Percentiles rank a stretch among this genome's conserved stretches.
Evolutionary conservation across 805 yeast species (phyloP).

Genomic region (Candida stauntonica): DNA sequence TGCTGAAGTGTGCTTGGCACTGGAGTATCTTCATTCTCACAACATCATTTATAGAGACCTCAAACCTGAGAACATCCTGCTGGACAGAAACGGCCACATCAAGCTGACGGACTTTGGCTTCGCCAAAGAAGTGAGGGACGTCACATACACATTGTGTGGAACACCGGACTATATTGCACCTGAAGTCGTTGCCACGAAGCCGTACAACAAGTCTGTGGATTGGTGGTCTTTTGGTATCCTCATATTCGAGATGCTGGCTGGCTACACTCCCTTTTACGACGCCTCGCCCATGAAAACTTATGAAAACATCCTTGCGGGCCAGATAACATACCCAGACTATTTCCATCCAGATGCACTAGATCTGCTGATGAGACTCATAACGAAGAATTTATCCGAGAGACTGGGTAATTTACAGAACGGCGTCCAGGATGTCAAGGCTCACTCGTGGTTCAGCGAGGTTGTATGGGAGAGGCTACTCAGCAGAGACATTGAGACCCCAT

Average conservation of each 20-base stretch:
- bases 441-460: conserved; percentile 90
- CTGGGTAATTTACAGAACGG: conserved; percentile 86
- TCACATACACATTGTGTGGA: conserved; percentile 91
- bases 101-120: conserved; percentile 93
- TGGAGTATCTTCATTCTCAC: conserved; percentile 82
- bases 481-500: conserved; percentile 90
- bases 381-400: conserved; percentile 77
- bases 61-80: conserved; percentile 86
- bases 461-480: conserved; percentile 85
- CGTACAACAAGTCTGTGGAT: conserved; percentile 91
- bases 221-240: conserved; percentile 97
- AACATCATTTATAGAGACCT: conserved; percentile 88
- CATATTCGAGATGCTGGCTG: conserved; percentile 91
- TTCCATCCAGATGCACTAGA: conserved; percentile 77
- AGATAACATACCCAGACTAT: conserved; percentile 71
- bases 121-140: conserved; percentile 88
- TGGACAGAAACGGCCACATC: conserved; percentile 87
- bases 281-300: conserved; percentile 91
- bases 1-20: conserved; percentile 80
- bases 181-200: conserved; percentile 89
- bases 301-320: conserved; percentile 82
- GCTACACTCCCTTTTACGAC: conserved; percentile 92
- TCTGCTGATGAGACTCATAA: conserved; percentile 66
- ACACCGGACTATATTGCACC: conserved; percentile 98
- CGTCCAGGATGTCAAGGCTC: conserved; percentile 77